These are phyloP conservation scores for Conticribra weissflogii DNA, from an alignment of 108 stramenopile species.

Conservation along the genomic window DNA sequence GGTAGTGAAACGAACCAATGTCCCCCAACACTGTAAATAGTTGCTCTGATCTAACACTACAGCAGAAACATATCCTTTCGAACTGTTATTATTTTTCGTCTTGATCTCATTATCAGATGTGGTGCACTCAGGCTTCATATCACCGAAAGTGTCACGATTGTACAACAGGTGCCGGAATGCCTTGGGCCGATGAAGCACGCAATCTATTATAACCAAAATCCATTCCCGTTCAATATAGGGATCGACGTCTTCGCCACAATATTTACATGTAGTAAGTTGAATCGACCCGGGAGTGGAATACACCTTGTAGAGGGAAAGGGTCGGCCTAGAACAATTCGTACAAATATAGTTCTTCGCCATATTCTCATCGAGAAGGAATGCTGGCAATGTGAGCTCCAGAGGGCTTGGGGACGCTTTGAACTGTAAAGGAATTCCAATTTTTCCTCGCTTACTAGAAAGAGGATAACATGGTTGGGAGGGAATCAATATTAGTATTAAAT, in stretches of 20 bases:
- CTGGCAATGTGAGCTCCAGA: too few species aligned
- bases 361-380: neutral
- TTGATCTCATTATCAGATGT: neutral
- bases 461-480: too few species aligned
- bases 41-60: slow-evolving; percentile 5
- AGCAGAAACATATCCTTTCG: neutral
- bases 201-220: slow-evolving; percentile 65
- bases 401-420: too few species aligned
- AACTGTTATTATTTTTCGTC: neutral
- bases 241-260: slow-evolving; percentile 50
- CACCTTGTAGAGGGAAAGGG: slow-evolving; percentile 32
- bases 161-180: slow-evolving; percentile 72
- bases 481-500: too few species aligned
- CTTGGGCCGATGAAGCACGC: slow-evolving; percentile 56
- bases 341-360: slow-evolving; percentile 20
- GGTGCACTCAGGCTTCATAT: neutral
- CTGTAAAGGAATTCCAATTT: too few species aligned
- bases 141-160: slow-evolving; percentile 37
- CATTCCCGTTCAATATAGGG: slow-evolving; percentile 77
- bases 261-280: slow-evolving; percentile 27
- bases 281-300: slow-evolving; percentile 42
- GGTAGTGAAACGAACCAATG: neutral
- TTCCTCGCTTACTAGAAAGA: too few species aligned
- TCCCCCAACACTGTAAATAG: neutral
- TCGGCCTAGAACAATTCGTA: slow-evolving; percentile 36